Base-by-base conservation (phyloP, 225 moss, liverwort and hornwort species). In the Polytrichum formosum region DNA sequence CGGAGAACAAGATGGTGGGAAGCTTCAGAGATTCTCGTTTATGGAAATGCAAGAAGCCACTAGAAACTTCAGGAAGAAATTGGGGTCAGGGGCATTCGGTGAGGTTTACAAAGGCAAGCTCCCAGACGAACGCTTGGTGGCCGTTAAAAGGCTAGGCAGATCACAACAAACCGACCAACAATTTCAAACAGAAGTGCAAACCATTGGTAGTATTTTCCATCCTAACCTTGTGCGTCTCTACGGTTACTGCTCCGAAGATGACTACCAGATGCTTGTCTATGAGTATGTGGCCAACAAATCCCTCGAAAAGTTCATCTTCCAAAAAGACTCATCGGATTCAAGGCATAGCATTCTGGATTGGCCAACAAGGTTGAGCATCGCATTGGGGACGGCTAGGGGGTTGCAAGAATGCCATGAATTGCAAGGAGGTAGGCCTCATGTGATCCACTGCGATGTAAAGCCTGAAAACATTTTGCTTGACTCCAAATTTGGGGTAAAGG, bases 381-480 rank as follows among this genome's bases (percentile, higher is more conserved):
- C 87, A 6, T 4, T 83, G 0, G 90, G 80, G 16, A 84, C 87
- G 1, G 90, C 87, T 53, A 66, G 69, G 30, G 85, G 85, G 10
- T 64, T 90, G 22, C 72, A 71, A 18, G 26, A 67, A 9, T 77
- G 77, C 26, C 72, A 72, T 26, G 67, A 67, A 61, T 30, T 69
- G 3, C 63, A 75, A 26, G 69, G 63, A 13, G 75, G 63, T 23
- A 21, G 16, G 35, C 73, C 70, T 26, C 67, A 79, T 22, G 81
- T 90, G 18, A 83, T 90, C 22, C 87, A 90, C 72, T 78, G 76
- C 21, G 82, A 84, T 53, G 65, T 90, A 2, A 90, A 90, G 64
- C 90, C 90, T 8, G 77, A 81, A 16, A 90, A 90, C 37, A 84
- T 90, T n/a, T 60, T 90, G 53, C 55, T 90, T 4, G 87, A 90